Evolutionary conservation across 306 rosid genomes (phyloP).

Genomic region (Vachellia collinsii): DNA sequence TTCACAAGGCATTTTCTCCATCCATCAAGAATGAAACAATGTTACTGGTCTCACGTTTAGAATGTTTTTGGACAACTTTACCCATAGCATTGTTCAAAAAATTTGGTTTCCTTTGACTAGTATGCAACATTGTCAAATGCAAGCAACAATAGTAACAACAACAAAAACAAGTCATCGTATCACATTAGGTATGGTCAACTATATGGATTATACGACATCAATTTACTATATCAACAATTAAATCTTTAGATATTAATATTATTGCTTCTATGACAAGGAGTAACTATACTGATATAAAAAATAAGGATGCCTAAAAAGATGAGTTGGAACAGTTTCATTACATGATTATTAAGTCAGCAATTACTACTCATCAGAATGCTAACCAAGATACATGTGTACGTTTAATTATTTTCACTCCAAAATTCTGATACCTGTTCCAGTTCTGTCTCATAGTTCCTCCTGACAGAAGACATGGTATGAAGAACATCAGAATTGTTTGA

Average conservation of each 20-base stretch:
- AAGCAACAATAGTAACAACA: background rate
- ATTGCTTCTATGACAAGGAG: background rate
- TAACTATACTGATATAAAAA: background rate
- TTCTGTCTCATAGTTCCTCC: slow-evolving; percentile 71
- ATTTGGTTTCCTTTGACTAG: background rate
- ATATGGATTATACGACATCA: background rate
- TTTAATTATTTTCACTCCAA: slow-evolving; percentile 2
- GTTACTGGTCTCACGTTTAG: background rate
- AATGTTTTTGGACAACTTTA: background rate
- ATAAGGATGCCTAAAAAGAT: background rate
- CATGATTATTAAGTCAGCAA: background rate
- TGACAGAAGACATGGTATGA: slow-evolving; percentile 58
- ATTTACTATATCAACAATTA: background rate
- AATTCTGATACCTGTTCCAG: slow-evolving; percentile 71
- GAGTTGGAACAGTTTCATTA: background rate
- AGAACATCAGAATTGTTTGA: slow-evolving; percentile 56
- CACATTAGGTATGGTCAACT: background rate
- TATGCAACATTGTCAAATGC: background rate
- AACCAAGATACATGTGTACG: background rate
- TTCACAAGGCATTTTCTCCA: background rate
- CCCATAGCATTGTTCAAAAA: background rate
- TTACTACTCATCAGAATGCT: background rate
- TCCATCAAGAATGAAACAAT: background rate
- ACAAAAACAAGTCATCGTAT: background rate
- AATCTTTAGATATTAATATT: background rate